phyloP scores from a whole-genome alignment of 805 yeast species.

The Phaffomyces opuntiae region DNA sequence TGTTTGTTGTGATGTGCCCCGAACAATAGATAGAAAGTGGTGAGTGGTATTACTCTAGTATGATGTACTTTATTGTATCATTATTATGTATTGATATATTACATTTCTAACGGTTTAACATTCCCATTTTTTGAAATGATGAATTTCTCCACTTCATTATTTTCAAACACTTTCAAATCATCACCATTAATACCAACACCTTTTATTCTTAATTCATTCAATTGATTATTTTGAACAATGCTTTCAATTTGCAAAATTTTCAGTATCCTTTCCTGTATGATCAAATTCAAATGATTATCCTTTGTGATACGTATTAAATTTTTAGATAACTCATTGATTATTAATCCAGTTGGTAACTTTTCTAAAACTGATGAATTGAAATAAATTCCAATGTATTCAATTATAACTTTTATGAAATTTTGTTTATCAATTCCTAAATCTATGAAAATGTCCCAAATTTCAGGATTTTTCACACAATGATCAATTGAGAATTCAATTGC shows the following conservation, averaged over 20 bases:
- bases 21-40: too few species aligned
- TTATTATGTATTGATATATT: not conserved
- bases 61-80: not conserved
- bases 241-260: slow-evolving; percentile 50
- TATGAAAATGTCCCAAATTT: slow-evolving; percentile 74
- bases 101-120: not conserved
- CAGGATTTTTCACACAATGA: slow-evolving; percentile 49
- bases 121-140: slow-evolving; percentile 1
- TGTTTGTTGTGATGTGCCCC: not conserved
- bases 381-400: slow-evolving; percentile 59
- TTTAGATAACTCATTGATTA: slow-evolving; percentile 56
- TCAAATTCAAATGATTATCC: slow-evolving; percentile 50
- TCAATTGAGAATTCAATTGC: slow-evolving; percentile 77
- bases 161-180: not conserved
- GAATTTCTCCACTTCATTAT: not conserved
- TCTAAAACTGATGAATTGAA: slow-evolving; percentile 63
- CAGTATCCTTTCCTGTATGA: slow-evolving; percentile 49
- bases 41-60: too few species aligned
- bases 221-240: slow-evolving; percentile 26
- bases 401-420: slow-evolving; percentile 64
- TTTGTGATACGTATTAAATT: slow-evolving; percentile 55
- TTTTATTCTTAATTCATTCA: slow-evolving; percentile 24
- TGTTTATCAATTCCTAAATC: slow-evolving; percentile 68
- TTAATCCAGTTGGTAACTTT: slow-evolving; percentile 53
- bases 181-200: slow-evolving; percentile 20